Conservation (phyloP, 768 basidiomycete species). For the Leccinum obscurum region DNA sequence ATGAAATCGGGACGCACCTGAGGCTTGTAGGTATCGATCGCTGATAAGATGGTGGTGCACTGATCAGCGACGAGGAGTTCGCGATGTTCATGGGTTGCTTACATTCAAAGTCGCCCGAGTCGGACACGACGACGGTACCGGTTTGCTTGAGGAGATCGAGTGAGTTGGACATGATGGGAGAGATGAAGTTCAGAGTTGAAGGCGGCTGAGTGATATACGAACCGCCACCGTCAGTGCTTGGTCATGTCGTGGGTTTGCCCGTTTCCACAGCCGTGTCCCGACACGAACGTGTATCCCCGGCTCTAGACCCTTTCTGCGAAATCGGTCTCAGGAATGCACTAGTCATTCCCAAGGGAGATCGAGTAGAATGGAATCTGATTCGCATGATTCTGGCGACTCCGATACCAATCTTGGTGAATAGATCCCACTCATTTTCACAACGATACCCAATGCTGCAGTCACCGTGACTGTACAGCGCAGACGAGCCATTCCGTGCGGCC, state of each 20-base stretch:
- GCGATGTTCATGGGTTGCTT: too few relatives aligned
- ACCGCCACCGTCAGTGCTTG: conserved; percentile 21
- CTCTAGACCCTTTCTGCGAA: neutral
- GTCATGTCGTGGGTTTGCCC: conserved; percentile 9
- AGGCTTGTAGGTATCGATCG: conserved; percentile 96
- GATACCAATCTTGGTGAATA: neutral
- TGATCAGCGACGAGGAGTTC: conserved; percentile 26
- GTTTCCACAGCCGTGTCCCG: conserved; percentile 23
- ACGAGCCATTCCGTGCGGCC: conserved; percentile 31
- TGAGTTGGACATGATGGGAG: conserved; percentile 70
- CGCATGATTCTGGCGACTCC: neutral
- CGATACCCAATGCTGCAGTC: too few relatives aligned
- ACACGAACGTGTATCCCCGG: conserved; percentile 13
- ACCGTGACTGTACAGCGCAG: conserved; percentile 26
- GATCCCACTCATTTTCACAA: too few relatives aligned
- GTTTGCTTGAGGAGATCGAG: conserved; percentile 85
- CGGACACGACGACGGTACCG: conserved; percentile 95
- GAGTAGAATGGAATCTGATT: too few relatives aligned
- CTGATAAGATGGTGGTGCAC: conserved; percentile 42
- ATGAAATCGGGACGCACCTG: conserved; percentile 49
- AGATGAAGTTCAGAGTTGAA: conserved; percentile 1
- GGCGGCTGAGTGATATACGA: conserved; percentile 19
- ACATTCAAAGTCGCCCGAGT: conserved; percentile 96
- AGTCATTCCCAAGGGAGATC: neutral
- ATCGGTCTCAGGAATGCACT: neutral